phyloP scores from a whole-genome alignment of 257 asterid genomes.

The Gentiana straminea region DNA sequence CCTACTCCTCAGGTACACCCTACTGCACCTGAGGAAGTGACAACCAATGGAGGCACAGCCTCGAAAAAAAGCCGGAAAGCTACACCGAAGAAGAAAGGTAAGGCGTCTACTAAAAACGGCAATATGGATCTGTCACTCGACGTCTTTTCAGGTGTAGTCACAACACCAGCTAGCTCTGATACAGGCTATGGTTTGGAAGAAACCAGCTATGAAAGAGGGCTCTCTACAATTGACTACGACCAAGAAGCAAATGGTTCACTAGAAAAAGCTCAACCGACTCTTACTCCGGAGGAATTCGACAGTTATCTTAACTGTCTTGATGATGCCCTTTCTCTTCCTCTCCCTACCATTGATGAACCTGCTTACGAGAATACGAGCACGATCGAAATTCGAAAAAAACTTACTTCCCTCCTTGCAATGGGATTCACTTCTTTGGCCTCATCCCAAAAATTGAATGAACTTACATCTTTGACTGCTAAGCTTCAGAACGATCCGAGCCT shows the following conservation, averaged over 20 bases:
- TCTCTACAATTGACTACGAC: constrained; percentile 2
- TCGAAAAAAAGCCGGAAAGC: constrained; percentile 2
- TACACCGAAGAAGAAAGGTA: not conserved
- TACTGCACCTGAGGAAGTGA: not conserved
- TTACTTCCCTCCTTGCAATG: constrained; percentile 22
- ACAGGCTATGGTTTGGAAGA: not conserved
- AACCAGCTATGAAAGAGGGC: not conserved
- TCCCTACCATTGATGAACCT: constrained; percentile 1
- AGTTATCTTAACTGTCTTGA: constrained; percentile 32
- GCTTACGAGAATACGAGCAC: constrained; percentile 8
- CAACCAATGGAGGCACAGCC: not conserved
- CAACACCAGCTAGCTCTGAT: not conserved
- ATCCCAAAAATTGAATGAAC: constrained; percentile 17
- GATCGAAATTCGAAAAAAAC: constrained; percentile 16
- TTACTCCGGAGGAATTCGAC: constrained; percentile 23
- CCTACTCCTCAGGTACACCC: not conserved
- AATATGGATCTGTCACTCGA: not conserved
- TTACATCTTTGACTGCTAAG: constrained; percentile 15
- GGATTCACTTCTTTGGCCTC: constrained; percentile 18
- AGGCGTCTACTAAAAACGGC: not conserved
- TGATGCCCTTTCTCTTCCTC: constrained; percentile 17
- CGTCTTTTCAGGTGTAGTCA: not conserved
- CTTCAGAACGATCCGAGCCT: constrained; percentile 26
- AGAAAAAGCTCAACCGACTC: constrained; percentile 5
- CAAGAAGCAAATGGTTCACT: not conserved